Conservation (phyloP, 352 stramenopile species). For the Globisporangium sylvaticum region DNA sequence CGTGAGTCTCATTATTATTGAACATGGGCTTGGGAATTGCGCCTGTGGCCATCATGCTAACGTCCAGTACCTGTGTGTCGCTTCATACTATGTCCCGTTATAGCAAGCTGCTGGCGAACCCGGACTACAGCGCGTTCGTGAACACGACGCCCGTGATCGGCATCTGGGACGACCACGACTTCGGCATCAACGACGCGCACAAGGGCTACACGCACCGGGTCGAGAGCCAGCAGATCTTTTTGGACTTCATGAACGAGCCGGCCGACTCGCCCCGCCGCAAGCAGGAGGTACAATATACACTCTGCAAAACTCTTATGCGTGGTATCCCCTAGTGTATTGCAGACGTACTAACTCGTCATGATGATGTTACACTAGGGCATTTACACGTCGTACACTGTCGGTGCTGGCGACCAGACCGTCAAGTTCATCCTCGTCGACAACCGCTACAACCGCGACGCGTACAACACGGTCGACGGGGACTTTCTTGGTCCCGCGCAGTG, state of each 20-base stretch:
- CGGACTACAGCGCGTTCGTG: slow-evolving; percentile 62
- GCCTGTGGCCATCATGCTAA: not conserved
- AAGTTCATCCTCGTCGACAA: slow-evolving; percentile 90
- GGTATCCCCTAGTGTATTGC: not conserved
- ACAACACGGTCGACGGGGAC: slow-evolving; percentile 51
- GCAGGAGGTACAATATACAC: slow-evolving; percentile 41
- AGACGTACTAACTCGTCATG: not conserved
- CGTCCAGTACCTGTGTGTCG: not conserved
- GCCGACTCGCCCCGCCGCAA: slow-evolving; percentile 64
- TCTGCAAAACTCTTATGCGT: not conserved
- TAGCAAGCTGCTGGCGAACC: slow-evolving; percentile 60
- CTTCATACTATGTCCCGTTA: not conserved
- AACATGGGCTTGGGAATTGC: not conserved
- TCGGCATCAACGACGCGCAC: slow-evolving; percentile 87
- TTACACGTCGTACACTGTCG: slow-evolving; percentile 82
- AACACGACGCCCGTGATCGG: slow-evolving; percentile 69
- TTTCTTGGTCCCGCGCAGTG: slow-evolving; percentile 80
- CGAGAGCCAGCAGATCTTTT: slow-evolving; percentile 80
- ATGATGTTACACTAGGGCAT: slow-evolving; percentile 42
- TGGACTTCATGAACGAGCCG: slow-evolving; percentile 83
- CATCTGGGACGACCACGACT: slow-evolving; percentile 91
- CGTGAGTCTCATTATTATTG: slow-evolving; percentile 25
- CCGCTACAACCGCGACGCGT: slow-evolving; percentile 80
- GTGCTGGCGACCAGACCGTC: slow-evolving; percentile 53
- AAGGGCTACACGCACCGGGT: slow-evolving; percentile 70